Evolutionary conservation across 257 asterid genomes (phyloP), one percentile per base, ranked within the genome.

Genomic region (Buddleja alternifolia): DNA sequence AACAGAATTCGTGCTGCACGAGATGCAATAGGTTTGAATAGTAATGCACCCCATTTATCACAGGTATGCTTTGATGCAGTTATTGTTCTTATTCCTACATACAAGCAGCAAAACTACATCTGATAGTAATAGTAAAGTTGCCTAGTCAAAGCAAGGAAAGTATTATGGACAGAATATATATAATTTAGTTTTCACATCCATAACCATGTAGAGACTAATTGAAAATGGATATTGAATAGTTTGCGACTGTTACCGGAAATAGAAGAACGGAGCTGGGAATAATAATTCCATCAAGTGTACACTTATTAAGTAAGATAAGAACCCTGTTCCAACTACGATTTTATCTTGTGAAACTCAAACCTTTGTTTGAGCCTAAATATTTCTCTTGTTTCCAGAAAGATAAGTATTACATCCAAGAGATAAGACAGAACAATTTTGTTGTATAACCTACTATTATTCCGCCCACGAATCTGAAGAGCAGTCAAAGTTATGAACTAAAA

Each of bases 1-100:
- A 48, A 79, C 16, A 76, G 58, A 36, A 83, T 92, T 41, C 58
- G 70, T 10, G 81, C 80, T 41, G 85, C 78, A 17, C 86, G 81
- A 44, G 67, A 62, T n/a, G 62, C 24, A 25, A 24, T 80, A 41
- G 89, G 85, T 75, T 64, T 60, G 52, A 67, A 15, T 59, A 79
- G 82, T 24, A 41, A 24, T 32, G 80, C 10, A 55, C 23, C 86
- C 20, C 76, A 75, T 23, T 58, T 63, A 54, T 8, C 67, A 29
- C 92, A 85, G 91, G 92, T 86, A 77, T 53, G 23, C 65, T 67
- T 44, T 29, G 3, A 15, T 25, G 42, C 48, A 17, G 53, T 39
- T 14, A 8, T 55, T 70, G n/a, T 69, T 32, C 23, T 47, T 48
- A 5, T 40, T 56, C 20, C n/a, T 15, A 34, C 24, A 32, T 53